Evolutionary conservation across 192 early-diverging fungal species (phyloP), one percentile per base, ranked within the genome.

Genomic region (Oehlia diaphana): DNA sequence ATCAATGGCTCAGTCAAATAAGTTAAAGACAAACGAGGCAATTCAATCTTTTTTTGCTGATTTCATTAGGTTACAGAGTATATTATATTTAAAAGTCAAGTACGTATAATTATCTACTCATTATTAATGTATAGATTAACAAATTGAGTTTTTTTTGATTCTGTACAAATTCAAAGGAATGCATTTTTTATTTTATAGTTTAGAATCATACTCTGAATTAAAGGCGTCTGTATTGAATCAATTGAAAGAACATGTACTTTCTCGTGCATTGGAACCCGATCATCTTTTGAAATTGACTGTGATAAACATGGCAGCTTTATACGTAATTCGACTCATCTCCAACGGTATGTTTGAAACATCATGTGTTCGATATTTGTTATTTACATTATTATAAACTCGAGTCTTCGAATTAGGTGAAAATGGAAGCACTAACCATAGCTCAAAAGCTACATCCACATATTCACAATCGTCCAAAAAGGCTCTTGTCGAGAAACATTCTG

Each of bases 61-160:
- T 53, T 87, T 87, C 47, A 77, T 87, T 69, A 33, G 78, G 63
- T 62, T 83, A 37, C 86, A 87, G 35, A 82, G 84, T 4, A 63
- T 82, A 5, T 81, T 87, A 21, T 87, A 84, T 28, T 66, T 85
- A 76, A 83, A 71, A 26, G 66, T 72, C 5, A 72, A 79, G 14
- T 84, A 81, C 8, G 80, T 79, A 23, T 79, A 81, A 61, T 81
- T 76, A 63, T 26, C 44, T 28, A 37, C 71, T 8, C 4, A 79
- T 58, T 58, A 58, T 58, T 21, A 3, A 58, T 7, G 44, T 47
- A 42, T 7, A 53, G 19, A 6, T 58, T 58, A 19, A 53, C 50
- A 19, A 53, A 53, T 53, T 53, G 13, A 37, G 35, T 37, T 37
- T 37, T 37, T 37, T 58, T 58, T 58, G 50, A 19, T 78, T 83